Percentiles rank a stretch among this genome's conserved stretches.
phyloP scores from a whole-genome alignment of 202 grass and related monocot species.

The Panicum virgatum region DNA sequence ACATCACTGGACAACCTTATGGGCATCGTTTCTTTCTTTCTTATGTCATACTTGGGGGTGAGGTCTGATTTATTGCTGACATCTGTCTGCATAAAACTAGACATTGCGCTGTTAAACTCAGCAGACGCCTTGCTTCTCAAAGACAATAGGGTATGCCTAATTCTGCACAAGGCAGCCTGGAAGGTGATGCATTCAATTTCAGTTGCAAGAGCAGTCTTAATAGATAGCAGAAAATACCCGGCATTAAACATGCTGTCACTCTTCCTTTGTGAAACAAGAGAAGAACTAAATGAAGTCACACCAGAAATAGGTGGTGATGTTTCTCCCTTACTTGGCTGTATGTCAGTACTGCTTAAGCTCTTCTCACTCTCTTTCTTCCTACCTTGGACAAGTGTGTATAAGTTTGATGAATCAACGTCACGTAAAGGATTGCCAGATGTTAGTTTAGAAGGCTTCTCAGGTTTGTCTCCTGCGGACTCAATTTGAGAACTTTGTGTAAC shows the following conservation, averaged over 20 bases:
- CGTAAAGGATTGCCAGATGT: conserved; percentile 41
- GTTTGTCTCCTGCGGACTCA: conserved; percentile 62
- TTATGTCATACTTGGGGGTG: conserved; percentile 59
- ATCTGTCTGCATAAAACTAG: conserved; percentile 51
- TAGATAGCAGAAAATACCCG: conserved; percentile 69
- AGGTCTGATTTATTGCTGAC: conserved; percentile 49
- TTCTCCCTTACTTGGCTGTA: conserved; percentile 60
- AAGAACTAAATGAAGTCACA: conserved; percentile 57
- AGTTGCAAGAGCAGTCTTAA: conserved; percentile 83
- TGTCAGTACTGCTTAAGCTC: conserved; percentile 43
- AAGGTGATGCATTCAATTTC: conserved; percentile 89
- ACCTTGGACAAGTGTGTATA: conserved; percentile 82
- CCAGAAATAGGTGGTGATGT: conserved; percentile 52
- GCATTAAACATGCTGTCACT: conserved; percentile 65
- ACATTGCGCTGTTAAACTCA: conserved; percentile 45
- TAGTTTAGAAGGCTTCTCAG: conserved; percentile 52
- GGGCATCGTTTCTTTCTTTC: conserved; percentile 84
- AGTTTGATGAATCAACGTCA: conserved; percentile 55
- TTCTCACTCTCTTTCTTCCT: conserved; percentile 61
- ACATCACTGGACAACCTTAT: conserved; percentile 76
- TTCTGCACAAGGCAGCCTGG: conserved; percentile 92
- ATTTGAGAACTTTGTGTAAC: conserved; percentile 53
- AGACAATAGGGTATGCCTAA: conserved; percentile 86
- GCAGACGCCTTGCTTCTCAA: conserved; percentile 59
- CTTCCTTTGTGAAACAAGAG: conserved; percentile 61